These are phyloP conservation scores for Trichoderma polysporum DNA, from an alignment of 2,329 filamentous ascomycete genomes.

Conservation along the genomic window DNA sequence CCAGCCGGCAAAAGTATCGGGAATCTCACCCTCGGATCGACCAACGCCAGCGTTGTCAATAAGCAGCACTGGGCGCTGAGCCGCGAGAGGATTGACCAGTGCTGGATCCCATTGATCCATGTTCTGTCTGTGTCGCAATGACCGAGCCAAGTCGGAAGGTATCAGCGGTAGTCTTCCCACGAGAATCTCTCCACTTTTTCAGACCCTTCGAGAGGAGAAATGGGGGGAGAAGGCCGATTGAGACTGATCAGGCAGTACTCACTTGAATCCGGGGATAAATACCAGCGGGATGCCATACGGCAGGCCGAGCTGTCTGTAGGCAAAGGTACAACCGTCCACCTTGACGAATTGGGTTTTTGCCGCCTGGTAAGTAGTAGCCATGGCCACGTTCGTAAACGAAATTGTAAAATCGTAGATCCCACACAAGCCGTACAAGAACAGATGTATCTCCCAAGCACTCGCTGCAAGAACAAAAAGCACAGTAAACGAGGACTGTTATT, in stretches of 20 bases:
- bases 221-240: not conserved
- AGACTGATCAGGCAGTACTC: not conserved
- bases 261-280: constrained; percentile 36
- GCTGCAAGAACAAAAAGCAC: not conserved
- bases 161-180: not conserved
- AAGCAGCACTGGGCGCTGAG: constrained; percentile 43
- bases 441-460: not conserved
- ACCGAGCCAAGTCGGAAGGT: not conserved
- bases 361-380: constrained; percentile 34
- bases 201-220: not conserved
- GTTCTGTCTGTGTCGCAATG: constrained; percentile 31
- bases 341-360: constrained; percentile 32
- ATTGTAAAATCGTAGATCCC: not conserved
- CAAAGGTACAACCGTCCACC: constrained; percentile 34
- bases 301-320: constrained; percentile 34
- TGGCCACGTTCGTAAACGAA: constrained; percentile 15
- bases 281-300: constrained; percentile 34
- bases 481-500: not conserved
- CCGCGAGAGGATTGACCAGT: constrained; percentile 45
- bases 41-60: constrained; percentile 51
- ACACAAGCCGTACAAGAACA: not conserved
- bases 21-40: constrained; percentile 43
- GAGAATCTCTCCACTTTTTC: not conserved
- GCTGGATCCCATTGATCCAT: constrained; percentile 45
- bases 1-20: constrained; percentile 33